A percentile compares a stretch with the other conserved stretches of the same genome.
Conservation (phyloP, 768 basidiomycete species). For the Calocybe indica region DNA sequence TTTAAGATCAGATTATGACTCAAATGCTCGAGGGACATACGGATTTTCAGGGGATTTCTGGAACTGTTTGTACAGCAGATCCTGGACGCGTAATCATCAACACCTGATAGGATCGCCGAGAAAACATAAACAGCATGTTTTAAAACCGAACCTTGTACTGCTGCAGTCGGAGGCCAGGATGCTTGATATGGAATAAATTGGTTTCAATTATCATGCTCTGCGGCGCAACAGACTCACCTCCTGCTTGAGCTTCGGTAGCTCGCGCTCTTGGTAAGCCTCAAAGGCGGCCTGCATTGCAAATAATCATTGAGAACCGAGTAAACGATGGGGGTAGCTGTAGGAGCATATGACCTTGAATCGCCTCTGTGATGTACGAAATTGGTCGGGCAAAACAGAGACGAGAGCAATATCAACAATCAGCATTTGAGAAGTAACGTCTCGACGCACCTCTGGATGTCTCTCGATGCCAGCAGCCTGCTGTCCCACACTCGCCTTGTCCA, state of each 20-base stretch:
- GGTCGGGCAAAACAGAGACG: background rate
- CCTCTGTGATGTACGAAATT: constrained; percentile 40
- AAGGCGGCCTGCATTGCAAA: constrained; percentile 58
- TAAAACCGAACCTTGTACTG: constrained; percentile 68
- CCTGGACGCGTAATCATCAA: constrained; percentile 33
- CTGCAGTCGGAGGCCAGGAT: constrained; percentile 84
- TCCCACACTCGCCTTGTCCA: constrained; percentile 89
- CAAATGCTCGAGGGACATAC: constrained; percentile 36
- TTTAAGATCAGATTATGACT: no score
- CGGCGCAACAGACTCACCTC: constrained; percentile 47
- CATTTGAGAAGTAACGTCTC: background rate
- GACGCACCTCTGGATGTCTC: constrained; percentile 82
- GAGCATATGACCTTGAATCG: constrained; percentile 68
- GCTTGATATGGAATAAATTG: constrained; percentile 34
- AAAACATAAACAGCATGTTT: background rate
- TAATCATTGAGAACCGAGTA: constrained; percentile 7
- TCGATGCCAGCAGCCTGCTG: constrained; percentile 84
- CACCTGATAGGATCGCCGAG: background rate
- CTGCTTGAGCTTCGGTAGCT: constrained; percentile 68
- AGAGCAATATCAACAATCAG: background rate
- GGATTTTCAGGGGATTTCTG: constrained; percentile 96
- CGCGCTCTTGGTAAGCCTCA: constrained; percentile 84
- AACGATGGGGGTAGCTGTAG: background rate
- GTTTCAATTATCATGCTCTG: constrained; percentile 4
- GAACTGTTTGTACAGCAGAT: constrained; percentile 89